Evolutionary conservation across 2,329 filamentous ascomycete species (phyloP), one percentile per base, ranked within the genome.

Genomic region (Diaporthe velutina): DNA sequence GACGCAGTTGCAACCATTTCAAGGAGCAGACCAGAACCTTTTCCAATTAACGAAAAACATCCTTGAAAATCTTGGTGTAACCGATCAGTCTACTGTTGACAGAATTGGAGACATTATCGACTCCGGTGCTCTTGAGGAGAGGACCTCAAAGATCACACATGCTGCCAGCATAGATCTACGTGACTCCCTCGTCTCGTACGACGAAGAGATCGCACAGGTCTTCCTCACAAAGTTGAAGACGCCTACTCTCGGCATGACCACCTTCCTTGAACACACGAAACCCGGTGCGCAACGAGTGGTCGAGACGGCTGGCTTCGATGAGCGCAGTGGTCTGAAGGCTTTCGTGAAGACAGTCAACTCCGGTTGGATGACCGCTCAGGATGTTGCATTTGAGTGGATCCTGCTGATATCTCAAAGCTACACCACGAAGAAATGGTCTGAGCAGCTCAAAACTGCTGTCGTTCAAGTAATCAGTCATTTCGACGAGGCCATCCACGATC

Each of bases 261-360:
- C 90, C 5, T 93, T 93, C 77, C 85, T 93, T 5, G 91, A 93
- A 77, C 90, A 93, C 78, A 88, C 90, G 1, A 92, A 92, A 77
- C 84, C 88, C 0, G 86, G 87, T 4, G 86, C 88, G 0, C 87
- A 90, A 78, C 87, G 88, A 67, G 83, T 86, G 30, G 82, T 83
- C 1, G 85, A 84, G n/a, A 85, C 84, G 3, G 83, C 86, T 0
- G 78, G 80, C 0, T 91, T 92, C 76, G 85, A 90, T 28, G 89
- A 91, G 71, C 83, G 84, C 1, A 85, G 85, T 55, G 89, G 90
- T 0, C 81, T 93, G 6, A 82, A 83, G 38, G 77, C 82, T 0
- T 93, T 93, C 78, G 86, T 88, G 1, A 82, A 85, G 33, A 84
- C 78, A 60, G 81, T 90, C 5, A 87, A 90, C 76, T 79, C 83